Conservation (phyloP, 2,329 filamentous ascomycete genomes). For the Colletotrichum tropicicola region DNA sequence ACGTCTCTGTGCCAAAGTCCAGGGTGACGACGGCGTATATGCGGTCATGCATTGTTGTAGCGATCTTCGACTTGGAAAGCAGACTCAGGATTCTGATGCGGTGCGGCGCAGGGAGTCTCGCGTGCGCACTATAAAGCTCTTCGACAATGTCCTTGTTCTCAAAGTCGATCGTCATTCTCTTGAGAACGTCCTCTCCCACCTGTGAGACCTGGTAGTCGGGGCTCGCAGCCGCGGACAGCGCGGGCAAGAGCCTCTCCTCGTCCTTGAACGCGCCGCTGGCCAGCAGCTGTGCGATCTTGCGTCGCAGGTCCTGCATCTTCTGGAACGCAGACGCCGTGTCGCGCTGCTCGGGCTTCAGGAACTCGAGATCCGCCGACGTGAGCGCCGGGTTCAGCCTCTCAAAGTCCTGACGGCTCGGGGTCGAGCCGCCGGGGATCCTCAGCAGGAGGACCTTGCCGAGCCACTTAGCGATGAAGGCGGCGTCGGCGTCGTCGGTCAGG, state of each 20-base stretch:
- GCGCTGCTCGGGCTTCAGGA: constrained; percentile 71
- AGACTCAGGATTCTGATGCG: constrained; percentile 80
- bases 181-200: constrained; percentile 90
- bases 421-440: constrained; percentile 39
- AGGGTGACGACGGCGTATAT: constrained; percentile 77
- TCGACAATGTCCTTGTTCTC: constrained; percentile 73
- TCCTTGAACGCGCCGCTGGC: constrained; percentile 88
- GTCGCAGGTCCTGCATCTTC: constrained; percentile 60
- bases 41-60: constrained; percentile 73
- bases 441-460: constrained; percentile 82
- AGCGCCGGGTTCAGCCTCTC: constrained; percentile 59
- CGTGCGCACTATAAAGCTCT: constrained; percentile 77
- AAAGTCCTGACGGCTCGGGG: constrained; percentile 31
- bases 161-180: constrained; percentile 78
- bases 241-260: constrained; percentile 82
- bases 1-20: constrained; percentile 54
- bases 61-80: constrained; percentile 78
- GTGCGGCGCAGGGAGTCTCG: constrained; percentile 75
- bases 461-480: constrained; percentile 76
- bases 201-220: constrained; percentile 82
- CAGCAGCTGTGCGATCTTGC: constrained; percentile 73
- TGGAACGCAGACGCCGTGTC: constrained; percentile 30
- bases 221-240: constrained; percentile 84
- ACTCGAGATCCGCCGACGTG: constrained; percentile 71
- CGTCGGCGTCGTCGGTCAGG: constrained; percentile 73